Conservation (phyloP, 2,329 filamentous ascomycete genomes). For the Blumeriella jaapii region DNA sequence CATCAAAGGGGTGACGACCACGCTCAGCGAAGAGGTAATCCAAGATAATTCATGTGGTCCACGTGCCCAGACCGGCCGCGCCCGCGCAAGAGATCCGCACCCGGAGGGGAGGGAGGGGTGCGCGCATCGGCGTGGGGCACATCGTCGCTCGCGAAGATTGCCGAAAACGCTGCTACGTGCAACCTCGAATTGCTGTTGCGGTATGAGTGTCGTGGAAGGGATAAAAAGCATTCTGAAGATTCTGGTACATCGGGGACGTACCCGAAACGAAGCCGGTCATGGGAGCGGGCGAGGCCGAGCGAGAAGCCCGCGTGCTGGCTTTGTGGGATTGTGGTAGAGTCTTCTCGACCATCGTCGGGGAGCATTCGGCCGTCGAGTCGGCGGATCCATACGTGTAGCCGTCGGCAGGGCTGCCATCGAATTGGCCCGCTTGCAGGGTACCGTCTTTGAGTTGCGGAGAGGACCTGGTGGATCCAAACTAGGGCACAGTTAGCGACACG, state of each 20-base stretch:
- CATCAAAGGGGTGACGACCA: conserved; percentile 11
- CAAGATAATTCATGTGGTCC: conserved; percentile 4
- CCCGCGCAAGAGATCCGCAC: conserved; percentile 3
- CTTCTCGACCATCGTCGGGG: conserved; percentile 22
- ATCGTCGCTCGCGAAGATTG: conserved; percentile 3
- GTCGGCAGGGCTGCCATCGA: conserved; percentile 33
- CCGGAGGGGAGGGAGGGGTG: conserved; percentile 10
- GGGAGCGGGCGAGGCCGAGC: conserved; percentile 35
- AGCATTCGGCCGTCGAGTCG: conserved; percentile 28
- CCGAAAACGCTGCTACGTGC: not conserved
- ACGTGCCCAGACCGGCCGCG: conserved; percentile 2
- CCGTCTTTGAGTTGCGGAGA: conserved; percentile 40
- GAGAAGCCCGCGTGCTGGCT: conserved; percentile 26
- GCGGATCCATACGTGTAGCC: conserved; percentile 23
- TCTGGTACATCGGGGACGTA: conserved; percentile 31
- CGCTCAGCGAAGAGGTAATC: conserved; percentile 25
- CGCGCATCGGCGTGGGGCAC: conserved; percentile 8
- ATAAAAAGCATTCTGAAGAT: conserved; percentile 25
- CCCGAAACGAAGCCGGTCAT: conserved; percentile 36
- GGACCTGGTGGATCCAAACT: conserved; percentile 53
- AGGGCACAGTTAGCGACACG: conserved; percentile 32
- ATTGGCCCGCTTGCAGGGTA: conserved; percentile 32
- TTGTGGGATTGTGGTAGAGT: conserved; percentile 20
- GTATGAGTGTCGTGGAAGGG: conserved; percentile 28
- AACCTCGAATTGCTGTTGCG: conserved; percentile 28